Evolutionary conservation across 2,329 filamentous ascomycete species (phyloP).

Genomic region (Arthroderma sp.): DNA sequence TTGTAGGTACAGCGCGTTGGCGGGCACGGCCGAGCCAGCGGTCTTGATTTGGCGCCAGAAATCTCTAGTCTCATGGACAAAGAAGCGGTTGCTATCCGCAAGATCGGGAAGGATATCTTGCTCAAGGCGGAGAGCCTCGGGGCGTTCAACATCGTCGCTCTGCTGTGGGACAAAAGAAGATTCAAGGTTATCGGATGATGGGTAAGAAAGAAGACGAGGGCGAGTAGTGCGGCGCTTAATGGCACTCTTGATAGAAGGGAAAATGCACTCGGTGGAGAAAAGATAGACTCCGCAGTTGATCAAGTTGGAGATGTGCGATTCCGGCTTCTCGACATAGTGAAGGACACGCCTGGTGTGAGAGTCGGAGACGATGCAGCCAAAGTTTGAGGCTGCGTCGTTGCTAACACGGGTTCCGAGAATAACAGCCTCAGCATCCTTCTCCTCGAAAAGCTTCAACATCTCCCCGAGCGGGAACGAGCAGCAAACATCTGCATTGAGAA

Average conservation of each 20-base stretch:
- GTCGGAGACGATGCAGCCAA: conserved; percentile 95
- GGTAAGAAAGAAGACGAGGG: conserved; percentile 85
- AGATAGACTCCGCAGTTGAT: conserved; percentile 99
- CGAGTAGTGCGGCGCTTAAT: conserved; percentile 93
- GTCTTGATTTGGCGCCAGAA: conserved; percentile 99
- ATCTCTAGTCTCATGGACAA: conserved; percentile 95
- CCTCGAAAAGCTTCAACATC: conserved; percentile 88
- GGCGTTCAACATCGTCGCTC: conserved; percentile 61
- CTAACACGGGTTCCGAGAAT: conserved; percentile 86
- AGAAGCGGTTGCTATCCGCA: conserved; percentile 95
- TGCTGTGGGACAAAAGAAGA: conserved; percentile 50
- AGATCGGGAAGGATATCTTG: conserved; percentile 94
- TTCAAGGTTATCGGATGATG: conserved; percentile 86
- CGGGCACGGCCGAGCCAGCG: conserved; percentile 88
- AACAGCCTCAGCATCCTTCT: conserved; percentile 91
- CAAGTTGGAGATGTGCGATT: conserved; percentile 91
- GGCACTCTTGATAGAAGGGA: conserved; percentile 83
- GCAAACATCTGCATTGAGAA: conserved; percentile 96
- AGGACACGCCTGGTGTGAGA: conserved; percentile 86
- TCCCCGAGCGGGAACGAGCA: conserved; percentile 93
- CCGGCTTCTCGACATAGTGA: conserved; percentile 98
- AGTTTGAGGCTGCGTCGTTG: conserved; percentile 87
- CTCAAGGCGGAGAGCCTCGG: conserved; percentile 82
- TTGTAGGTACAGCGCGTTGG: conserved; percentile 91
- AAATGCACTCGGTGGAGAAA: conserved; percentile 89